These are phyloP conservation scores for Yamadazyma sp. DNA, from an alignment of 1,139 yeast genomes.

Conservation along the genomic window DNA sequence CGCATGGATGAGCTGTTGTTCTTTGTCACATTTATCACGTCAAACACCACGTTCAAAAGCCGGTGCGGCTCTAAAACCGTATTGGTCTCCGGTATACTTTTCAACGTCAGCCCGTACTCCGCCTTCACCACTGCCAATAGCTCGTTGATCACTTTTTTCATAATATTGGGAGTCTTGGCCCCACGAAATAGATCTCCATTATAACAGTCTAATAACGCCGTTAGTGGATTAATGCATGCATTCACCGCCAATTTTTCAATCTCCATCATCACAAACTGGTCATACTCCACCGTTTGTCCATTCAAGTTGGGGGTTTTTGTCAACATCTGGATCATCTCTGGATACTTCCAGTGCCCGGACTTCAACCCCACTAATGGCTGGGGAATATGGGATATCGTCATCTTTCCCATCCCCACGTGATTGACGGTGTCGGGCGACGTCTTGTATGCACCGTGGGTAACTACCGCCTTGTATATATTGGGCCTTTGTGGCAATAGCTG, in stretches of 20 bases:
- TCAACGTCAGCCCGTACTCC: conserved; percentile 33
- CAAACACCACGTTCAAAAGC: conserved; percentile 46
- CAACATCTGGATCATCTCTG: conserved; percentile 35
- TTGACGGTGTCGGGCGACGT: conserved; percentile 45
- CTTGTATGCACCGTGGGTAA: conserved; percentile 75
- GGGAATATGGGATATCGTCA: conserved; percentile 37
- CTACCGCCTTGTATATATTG: conserved; percentile 67
- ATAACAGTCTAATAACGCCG: conserved; percentile 64
- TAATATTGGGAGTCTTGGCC: conserved; percentile 25
- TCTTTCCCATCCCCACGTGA: conserved; percentile 68
- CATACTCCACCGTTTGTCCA: conserved; percentile 46
- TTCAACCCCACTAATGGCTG: background rate
- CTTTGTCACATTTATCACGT: conserved; percentile 47
- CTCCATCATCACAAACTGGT: conserved; percentile 63
- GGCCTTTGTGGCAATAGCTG: conserved; percentile 48
- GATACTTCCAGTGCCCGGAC: conserved; percentile 12
- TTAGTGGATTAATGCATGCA: conserved; percentile 73
- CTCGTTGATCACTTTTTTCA: conserved; percentile 48
- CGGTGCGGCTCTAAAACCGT: conserved; percentile 41
- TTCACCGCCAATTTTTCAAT: conserved; percentile 74
- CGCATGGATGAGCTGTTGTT: conserved; percentile 85
- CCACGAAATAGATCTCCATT: conserved; percentile 67
- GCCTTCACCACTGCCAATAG: conserved; percentile 38
- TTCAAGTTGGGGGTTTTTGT: conserved; percentile 34
- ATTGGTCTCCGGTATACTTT: conserved; percentile 33